A percentile compares a stretch with the other conserved stretches of the same genome.
These are phyloP conservation scores for Aspergillus avenaceus DNA, from an alignment of 495 filamentous ascomycete species.

Conservation along the genomic window DNA sequence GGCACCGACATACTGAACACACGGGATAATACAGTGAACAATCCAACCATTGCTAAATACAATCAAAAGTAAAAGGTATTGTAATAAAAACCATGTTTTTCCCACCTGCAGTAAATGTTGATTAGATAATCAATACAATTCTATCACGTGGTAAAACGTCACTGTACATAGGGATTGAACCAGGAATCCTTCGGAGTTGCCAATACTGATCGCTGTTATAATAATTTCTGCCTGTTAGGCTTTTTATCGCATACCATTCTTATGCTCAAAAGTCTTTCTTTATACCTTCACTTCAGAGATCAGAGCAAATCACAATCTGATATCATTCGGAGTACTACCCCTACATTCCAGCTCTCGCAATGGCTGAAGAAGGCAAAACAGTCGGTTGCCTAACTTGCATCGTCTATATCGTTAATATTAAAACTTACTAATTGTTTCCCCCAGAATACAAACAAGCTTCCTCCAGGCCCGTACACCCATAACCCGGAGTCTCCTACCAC, in stretches of 20 bases:
- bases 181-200: conserved; percentile 26
- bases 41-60: not conserved
- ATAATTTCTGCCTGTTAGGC: conserved; percentile 25
- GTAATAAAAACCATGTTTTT: not conserved
- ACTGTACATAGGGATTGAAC: conserved; percentile 15
- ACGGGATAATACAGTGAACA: not conserved
- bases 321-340: too few relatives aligned
- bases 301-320: too few relatives aligned
- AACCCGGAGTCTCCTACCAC: conserved; percentile 81
- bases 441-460: conserved; percentile 30
- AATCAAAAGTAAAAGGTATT: not conserved
- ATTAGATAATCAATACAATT: not conserved
- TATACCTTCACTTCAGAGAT: too few relatives aligned
- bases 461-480: conserved; percentile 27
- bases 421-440: conserved; percentile 18
- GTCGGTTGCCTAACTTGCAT: conserved; percentile 22
- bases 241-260: not conserved
- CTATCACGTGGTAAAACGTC: conserved; percentile 39
- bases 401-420: conserved; percentile 1
- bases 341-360: conserved; percentile 12
- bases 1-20: not conserved
- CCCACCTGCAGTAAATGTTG: too few relatives aligned
- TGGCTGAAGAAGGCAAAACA: conserved; percentile 40
- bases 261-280: not conserved
- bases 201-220: conserved; percentile 19